Evolutionary conservation across 352 stramenopile genomes (phyloP).

Genomic region (Phytophthora vignae): DNA sequence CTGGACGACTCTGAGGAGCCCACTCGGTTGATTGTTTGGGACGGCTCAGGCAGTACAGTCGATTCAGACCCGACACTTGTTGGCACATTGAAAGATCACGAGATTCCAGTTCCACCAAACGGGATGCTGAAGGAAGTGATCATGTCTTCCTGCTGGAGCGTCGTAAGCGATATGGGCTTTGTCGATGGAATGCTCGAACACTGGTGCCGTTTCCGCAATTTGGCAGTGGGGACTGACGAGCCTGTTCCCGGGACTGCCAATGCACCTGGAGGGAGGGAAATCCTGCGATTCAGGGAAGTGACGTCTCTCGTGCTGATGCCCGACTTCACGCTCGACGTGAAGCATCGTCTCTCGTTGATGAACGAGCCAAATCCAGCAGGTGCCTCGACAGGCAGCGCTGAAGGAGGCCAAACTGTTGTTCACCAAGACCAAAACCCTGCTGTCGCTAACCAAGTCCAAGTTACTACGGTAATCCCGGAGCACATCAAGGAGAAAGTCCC

Average conservation of each 20-base stretch:
- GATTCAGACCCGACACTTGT: constrained; percentile 24
- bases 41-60: constrained; percentile 56
- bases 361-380: background rate
- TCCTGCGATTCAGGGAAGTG: constrained; percentile 74
- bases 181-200: constrained; percentile 39
- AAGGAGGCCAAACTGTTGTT: background rate
- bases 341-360: constrained; percentile 35
- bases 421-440: background rate
- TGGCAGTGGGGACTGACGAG: constrained; percentile 56
- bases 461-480: constrained; percentile 50
- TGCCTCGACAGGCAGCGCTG: background rate
- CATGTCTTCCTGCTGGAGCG: constrained; percentile 72
- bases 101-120: constrained; percentile 30
- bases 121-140: constrained; percentile 71
- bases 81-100: constrained; percentile 27
- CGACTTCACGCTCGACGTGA: constrained; percentile 54
- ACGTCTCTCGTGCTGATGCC: constrained; percentile 73
- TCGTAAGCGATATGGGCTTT: constrained; percentile 70
- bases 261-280: constrained; percentile 14
- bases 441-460: constrained; percentile 4
- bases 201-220: constrained; percentile 83
- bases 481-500: constrained; percentile 60
- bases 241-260: constrained; percentile 17
- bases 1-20: constrained; percentile 42
- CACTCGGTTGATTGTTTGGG: constrained; percentile 68